Evolutionary conservation across 495 filamentous ascomycete genomes (phyloP).

Genomic region (Sabuloglossum arenarium): DNA sequence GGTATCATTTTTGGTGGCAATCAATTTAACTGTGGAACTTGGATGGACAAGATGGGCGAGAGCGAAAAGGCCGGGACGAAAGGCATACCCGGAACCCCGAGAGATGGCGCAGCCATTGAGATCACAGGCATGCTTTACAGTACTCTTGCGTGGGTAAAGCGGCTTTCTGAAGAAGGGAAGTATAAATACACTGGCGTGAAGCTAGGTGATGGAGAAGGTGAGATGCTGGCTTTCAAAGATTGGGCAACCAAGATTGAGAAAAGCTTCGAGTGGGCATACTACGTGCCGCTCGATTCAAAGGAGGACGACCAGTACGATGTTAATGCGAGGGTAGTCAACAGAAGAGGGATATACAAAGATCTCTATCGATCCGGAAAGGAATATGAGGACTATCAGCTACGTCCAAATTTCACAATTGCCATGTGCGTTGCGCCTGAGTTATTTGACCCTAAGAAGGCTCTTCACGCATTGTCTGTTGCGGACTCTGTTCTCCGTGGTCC

Average conservation of each 20-base stretch:
- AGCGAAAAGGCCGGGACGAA: conserved; percentile 77
- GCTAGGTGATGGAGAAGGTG: conserved; percentile 27
- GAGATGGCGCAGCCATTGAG: conserved; percentile 88
- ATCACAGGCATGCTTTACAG: conserved; percentile 88
- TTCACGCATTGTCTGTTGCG: conserved; percentile 54
- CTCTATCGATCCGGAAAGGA: conserved; percentile 80
- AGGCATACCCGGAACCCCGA: conserved; percentile 85
- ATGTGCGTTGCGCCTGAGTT: conserved; percentile 86
- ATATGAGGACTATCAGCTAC: conserved; percentile 93
- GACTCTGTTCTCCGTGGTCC: conserved; percentile 68
- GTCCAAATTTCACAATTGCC: conserved; percentile 83
- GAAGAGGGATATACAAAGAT: conserved; percentile 95
- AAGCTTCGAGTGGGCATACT: conserved; percentile 85
- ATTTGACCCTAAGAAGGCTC: conserved; percentile 56
- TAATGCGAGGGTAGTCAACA: conserved; percentile 57
- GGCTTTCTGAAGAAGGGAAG: conserved; percentile 39
- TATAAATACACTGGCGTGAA: conserved; percentile 56
- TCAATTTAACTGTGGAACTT: conserved; percentile 89
- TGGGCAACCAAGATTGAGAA: conserved; percentile 68
- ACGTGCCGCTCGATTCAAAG: conserved; percentile 42
- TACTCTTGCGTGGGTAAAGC: conserved; percentile 56
- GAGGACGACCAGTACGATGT: conserved; percentile 63
- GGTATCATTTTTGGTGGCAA: conserved; percentile 89
- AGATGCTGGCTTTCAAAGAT: conserved; percentile 45
- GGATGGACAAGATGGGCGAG: conserved; percentile 99